Evolutionary conservation across 139 green algal species (phyloP), one percentile per base, ranked within the genome.

Genomic region (Astrephomene gubernaculifera): DNA sequence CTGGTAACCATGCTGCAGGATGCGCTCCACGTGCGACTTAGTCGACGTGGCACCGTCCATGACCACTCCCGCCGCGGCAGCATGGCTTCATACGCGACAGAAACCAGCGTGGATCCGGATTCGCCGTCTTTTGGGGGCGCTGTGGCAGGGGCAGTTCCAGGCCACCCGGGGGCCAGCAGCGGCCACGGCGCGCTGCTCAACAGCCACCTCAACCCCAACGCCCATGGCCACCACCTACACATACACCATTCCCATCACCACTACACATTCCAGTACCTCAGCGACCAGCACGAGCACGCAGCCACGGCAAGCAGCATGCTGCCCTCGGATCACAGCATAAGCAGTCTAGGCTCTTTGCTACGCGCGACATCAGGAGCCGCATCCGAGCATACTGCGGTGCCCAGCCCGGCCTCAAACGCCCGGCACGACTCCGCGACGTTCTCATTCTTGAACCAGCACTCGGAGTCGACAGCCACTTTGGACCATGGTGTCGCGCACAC

Each of bases 361-460:
- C 76, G 76, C 29, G 76, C 61, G 29, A 24, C 54, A 7, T 71
- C 54, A 24, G 74, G 74, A 14, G 74, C 74, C 1, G 29, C 76
- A 0, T 83, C 60, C 4, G 76, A 83, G 29, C 27, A 12, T 4
- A 38, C 60, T 17, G 43, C 60, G 38, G 76, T 61, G 39, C 76
- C 76, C 60, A 73, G 76, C 60, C 60, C 76, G 39, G 60, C 76
- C n/a, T 36, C 41, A 38, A 22, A 41, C 38, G 29, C 29, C 5
- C 38, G 33, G 6, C 49, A 52, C 33, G 71, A 71, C 38, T 38
- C 27, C 33, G 38, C 74, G 0, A 57, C 74, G 0, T 83, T 83
- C 76, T 31, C 76, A n/a, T 72, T 72, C 76, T 45, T 83, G 21
- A 39, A 71, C 10, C 75, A 82, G 57, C 54, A 71, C n/a, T n/a